These are phyloP conservation scores for Gliomastix tumulicola DNA, from an alignment of 2,329 filamentous ascomycete genomes.

Conservation along the genomic window DNA sequence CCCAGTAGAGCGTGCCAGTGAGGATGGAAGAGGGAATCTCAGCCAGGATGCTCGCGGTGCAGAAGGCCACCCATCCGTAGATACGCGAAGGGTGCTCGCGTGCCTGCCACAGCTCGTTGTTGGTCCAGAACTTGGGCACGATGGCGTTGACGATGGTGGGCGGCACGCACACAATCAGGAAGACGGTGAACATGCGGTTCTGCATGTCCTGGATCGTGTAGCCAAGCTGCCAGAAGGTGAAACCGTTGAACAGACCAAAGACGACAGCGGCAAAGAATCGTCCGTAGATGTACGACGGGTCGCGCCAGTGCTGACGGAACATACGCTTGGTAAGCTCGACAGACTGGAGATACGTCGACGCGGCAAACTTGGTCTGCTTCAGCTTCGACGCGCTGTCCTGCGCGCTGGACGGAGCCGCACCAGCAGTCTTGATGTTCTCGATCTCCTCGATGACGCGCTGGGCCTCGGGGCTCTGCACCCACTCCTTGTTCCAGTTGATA, in stretches of 20 bases:
- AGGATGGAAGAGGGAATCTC: conserved; percentile 68
- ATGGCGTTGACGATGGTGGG: conserved; percentile 67
- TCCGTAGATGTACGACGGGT: conserved; percentile 69
- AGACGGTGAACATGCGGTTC: conserved; percentile 69
- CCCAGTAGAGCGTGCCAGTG: conserved; percentile 59
- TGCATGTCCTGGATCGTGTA: conserved; percentile 63
- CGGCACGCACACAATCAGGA: conserved; percentile 58
- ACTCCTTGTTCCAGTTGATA: conserved; percentile 70
- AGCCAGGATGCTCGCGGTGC: conserved; percentile 63
- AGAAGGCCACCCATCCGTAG: conserved; percentile 73
- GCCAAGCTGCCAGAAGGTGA: conserved; percentile 68
- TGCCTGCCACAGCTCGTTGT: conserved; percentile 65
- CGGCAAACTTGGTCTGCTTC: conserved; percentile 65
- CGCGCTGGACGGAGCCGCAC: background rate
- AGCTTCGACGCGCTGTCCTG: too few relatives aligned
- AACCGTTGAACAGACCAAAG: conserved; percentile 71
- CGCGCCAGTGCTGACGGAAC: conserved; percentile 69
- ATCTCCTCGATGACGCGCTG: conserved; percentile 57
- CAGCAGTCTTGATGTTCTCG: conserved; percentile 40
- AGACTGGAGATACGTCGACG: conserved; percentile 56
- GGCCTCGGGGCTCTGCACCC: conserved; percentile 59
- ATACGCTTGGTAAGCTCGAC: conserved; percentile 61
- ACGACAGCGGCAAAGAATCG: conserved; percentile 68
- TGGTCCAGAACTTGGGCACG: conserved; percentile 71
- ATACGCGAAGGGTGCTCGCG: conserved; percentile 68